Evolutionary conservation across 1,284 basidiomycete genomes (phyloP), one percentile per base, ranked within the genome.

Genomic region (Ceratobasidium sp.): DNA sequence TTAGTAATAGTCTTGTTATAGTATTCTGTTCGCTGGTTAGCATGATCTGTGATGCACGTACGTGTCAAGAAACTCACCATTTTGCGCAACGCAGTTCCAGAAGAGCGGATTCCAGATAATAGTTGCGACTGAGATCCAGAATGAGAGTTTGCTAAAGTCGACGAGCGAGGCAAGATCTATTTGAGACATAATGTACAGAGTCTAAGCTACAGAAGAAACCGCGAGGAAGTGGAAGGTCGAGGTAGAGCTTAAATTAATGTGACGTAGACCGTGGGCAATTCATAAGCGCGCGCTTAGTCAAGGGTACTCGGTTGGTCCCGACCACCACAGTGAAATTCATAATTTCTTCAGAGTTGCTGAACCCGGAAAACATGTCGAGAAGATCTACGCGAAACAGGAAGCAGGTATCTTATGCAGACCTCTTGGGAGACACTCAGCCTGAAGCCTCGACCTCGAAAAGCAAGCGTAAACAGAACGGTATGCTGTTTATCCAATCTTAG

Each of bases 41-140:
- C 67, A 73, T 50, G 73, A 38, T 17, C 4, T 33, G 54, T 48
- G 71, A 20, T 2, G 66, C 12, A 33, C 17, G 42, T 17, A 65
- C 3, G 54, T 10, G 74, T 78, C n/a, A 33, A 70, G 62, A 52
- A 26, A 66, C 89, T 77, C 78, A 96, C 96, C 97, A 87, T 97
- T 96, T 78, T 92, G 92, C 38, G 97, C 97, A 48, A 97, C 91
- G 79, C 96, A 92, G 86, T 99, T 99, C 97, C 97, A 99, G 81
- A 94, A 97, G 1, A 92, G 91, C 0, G 97, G 97, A 83, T 98
- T 98, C 88, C 98, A 97, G 17, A 90, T 83, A 68, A 96, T 93
- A 77, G 92, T 85, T 0, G 88, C 86, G 20, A 94, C 80, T 0
- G 91, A 91, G 33, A 93, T 80, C 83, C 88, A 90, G 50, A 98